phyloP scores from a whole-genome alignment of 2,329 filamentous ascomycete genomes.

The Xylariaceae sp. region DNA sequence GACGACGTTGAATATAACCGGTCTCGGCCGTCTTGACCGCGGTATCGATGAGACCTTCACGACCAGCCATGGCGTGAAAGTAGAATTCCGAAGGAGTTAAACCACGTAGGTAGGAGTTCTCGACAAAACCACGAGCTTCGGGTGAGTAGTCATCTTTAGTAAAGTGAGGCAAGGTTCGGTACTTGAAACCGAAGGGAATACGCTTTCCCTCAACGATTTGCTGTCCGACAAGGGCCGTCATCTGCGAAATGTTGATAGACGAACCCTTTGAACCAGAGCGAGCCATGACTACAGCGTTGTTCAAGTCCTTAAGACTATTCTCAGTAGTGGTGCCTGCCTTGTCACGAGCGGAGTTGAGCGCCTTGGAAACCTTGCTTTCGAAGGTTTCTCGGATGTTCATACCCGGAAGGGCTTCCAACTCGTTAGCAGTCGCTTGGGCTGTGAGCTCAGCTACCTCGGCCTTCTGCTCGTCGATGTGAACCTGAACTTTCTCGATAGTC shows the following conservation, averaged over 20 bases:
- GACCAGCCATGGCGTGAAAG: conserved; percentile 99
- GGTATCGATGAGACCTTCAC: conserved; percentile 99
- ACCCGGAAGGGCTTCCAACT: conserved; percentile 89
- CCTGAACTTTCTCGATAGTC: conserved; percentile 84
- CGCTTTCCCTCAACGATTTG: conserved; percentile 98
- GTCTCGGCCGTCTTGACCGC: conserved; percentile 99
- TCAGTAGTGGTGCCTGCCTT: conserved; percentile 92
- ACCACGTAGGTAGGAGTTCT: conserved; percentile 97
- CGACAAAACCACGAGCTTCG: conserved; percentile 94
- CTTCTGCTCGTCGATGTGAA: conserved; percentile 81
- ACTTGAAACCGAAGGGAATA: conserved; percentile 99
- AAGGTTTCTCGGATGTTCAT: conserved; percentile 99
- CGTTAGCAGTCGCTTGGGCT: conserved; percentile 77
- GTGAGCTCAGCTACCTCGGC: conserved; percentile 77
- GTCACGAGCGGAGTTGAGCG: conserved; percentile 93
- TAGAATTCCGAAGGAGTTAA: conserved; percentile 97
- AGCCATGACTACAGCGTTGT: conserved; percentile 97
- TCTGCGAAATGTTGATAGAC: conserved; percentile 99
- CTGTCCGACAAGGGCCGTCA: conserved; percentile 97
- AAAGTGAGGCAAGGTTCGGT: conserved; percentile 94
- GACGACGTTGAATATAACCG: conserved; percentile 96
- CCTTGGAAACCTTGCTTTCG: conserved; percentile 93
- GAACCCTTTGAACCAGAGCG: conserved; percentile 97
- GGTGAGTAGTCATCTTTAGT: conserved; percentile 99
- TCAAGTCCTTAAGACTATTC: conserved; percentile 89